A percentile compares a stretch with the other conserved stretches of the same genome.
Conservation (phyloP, 75 land plant species). For the Picea sitchensis region DNA sequence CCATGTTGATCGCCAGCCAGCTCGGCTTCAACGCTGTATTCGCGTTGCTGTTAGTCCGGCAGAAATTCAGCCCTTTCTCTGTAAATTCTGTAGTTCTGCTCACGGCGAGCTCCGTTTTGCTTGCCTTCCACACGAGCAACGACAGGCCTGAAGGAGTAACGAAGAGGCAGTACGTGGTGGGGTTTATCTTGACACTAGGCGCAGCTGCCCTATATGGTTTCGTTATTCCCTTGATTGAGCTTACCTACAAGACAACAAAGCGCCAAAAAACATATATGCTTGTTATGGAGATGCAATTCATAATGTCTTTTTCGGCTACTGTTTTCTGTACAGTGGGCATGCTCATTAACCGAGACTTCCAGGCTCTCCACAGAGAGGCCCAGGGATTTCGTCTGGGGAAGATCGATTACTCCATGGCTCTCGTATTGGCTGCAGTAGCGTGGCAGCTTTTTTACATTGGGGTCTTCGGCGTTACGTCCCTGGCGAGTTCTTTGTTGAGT, state of each 20-base stretch:
- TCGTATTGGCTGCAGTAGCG: too few relatives aligned
- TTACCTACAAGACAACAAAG: neutral
- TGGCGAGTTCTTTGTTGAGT: too few relatives aligned
- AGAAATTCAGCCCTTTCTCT: neutral
- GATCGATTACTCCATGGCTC: too few relatives aligned
- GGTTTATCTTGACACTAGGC: slow-evolving; percentile 8
- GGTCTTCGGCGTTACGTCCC: too few relatives aligned
- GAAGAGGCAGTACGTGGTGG: slow-evolving; percentile 9
- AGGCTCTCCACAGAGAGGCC: too few relatives aligned
- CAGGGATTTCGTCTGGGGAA: too few relatives aligned
- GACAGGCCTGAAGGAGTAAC: slow-evolving; percentile 15
- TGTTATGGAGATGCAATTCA: slow-evolving; percentile 3
- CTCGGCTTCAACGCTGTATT: neutral
- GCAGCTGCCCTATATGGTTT: slow-evolving; percentile 16
- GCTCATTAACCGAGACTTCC: too few relatives aligned
- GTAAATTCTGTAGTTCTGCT: slow-evolving; percentile 10
- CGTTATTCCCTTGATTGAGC: slow-evolving; percentile 15
- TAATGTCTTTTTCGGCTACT: neutral
- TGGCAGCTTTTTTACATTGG: too few relatives aligned
- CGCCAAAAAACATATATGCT: neutral
- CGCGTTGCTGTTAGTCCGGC: neutral
- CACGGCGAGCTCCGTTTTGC: slow-evolving; percentile 11
- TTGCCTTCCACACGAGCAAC: slow-evolving; percentile 2
- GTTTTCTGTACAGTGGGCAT: neutral
- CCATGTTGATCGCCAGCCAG: too few relatives aligned